Evolutionary conservation across 805 yeast genomes (phyloP).

Genomic region (Lachancea sp.): DNA sequence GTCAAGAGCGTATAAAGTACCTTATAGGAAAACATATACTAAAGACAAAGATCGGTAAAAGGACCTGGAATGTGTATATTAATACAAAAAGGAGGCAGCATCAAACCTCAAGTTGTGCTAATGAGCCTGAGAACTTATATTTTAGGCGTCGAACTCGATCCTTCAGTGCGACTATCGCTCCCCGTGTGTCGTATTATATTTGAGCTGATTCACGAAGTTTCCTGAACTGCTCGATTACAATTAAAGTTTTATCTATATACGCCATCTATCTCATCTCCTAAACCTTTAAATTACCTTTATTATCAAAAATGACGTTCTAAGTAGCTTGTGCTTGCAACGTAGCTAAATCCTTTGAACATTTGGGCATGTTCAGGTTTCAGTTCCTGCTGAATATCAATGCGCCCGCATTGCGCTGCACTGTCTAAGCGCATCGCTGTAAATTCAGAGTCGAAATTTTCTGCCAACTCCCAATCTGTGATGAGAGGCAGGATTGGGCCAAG

Average conservation of each 20-base stretch:
- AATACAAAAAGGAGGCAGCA: neutral
- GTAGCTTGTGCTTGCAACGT: constrained; percentile 33
- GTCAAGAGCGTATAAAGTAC: neutral
- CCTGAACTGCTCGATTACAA: neutral
- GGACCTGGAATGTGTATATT: neutral
- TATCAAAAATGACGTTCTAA: constrained; percentile 31
- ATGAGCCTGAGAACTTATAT: constrained; percentile 1
- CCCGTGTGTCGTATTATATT: neutral
- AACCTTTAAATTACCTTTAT: too few relatives aligned
- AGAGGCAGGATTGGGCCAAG: constrained; percentile 79
- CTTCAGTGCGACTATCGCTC: neutral
- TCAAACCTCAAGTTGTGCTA: neutral
- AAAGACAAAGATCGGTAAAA: neutral
- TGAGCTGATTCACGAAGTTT: neutral
- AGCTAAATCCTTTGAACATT: constrained; percentile 35
- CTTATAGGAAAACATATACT: constrained; percentile 4
- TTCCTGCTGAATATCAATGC: constrained; percentile 3
- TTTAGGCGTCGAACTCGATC: constrained; percentile 4
- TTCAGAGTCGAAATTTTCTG: constrained; percentile 78
- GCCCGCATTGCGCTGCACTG: constrained; percentile 19
- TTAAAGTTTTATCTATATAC: neutral
- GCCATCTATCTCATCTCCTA: too few relatives aligned
- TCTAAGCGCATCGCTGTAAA: constrained; percentile 63
- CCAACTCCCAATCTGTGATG: constrained; percentile 71
- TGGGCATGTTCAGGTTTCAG: constrained; percentile 15